Evolutionary conservation across 305 asterid species (phyloP).

Genomic region (Rubia peregrina): DNA sequence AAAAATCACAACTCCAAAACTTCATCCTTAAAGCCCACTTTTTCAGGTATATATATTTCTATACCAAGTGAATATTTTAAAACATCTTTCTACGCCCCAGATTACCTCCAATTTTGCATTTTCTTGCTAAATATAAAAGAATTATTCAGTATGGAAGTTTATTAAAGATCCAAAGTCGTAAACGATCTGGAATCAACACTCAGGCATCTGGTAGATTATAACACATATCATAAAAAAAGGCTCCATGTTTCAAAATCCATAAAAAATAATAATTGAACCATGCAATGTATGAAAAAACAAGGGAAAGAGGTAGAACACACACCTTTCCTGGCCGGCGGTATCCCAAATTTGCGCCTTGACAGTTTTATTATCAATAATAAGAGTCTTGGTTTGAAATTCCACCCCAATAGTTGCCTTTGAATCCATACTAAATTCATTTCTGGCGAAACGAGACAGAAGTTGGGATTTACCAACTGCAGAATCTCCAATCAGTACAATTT

Average conservation of each 20-base stretch:
- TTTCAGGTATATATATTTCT: background rate
- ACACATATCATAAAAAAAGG: background rate
- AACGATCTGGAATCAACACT: too few relatives aligned
- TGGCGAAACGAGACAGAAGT: constrained; percentile 57
- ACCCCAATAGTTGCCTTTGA: constrained; percentile 82
- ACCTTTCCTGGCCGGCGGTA: constrained; percentile 83
- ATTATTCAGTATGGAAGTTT: too few relatives aligned
- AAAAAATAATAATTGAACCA: background rate
- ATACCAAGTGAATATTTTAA: background rate
- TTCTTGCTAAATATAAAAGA: too few relatives aligned
- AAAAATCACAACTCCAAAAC: background rate
- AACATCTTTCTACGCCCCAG: too few relatives aligned
- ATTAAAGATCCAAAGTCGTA: too few relatives aligned
- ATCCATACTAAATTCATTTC: constrained; percentile 63
- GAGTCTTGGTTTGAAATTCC: constrained; percentile 68
- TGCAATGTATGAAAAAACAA: background rate
- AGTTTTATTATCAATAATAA: constrained; percentile 51
- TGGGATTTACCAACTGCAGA: constrained; percentile 80
- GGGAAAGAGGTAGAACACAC: background rate
- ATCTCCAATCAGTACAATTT: constrained; percentile 69
- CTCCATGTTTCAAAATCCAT: constrained; percentile 1
- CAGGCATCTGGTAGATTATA: too few relatives aligned
- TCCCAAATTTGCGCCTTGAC: constrained; percentile 87
- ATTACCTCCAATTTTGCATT: too few relatives aligned
- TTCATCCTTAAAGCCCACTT: background rate